Evolutionary conservation across 768 basidiomycete species (phyloP).

Genomic region (Podaxis mareebaensis): DNA sequence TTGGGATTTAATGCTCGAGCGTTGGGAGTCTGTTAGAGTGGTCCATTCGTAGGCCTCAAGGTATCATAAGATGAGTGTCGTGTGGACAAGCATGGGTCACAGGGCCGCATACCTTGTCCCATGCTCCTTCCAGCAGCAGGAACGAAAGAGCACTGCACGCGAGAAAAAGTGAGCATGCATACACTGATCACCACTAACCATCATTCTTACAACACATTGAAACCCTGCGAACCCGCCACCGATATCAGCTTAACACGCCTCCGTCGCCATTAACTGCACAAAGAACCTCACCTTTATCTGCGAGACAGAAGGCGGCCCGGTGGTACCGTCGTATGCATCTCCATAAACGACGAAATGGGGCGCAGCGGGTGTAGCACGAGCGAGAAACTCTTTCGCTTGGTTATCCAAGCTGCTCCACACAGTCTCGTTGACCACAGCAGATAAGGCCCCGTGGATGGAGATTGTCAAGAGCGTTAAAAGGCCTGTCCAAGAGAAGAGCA

Average conservation of each 20-base stretch:
- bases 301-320: constrained; percentile 48
- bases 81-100: background rate
- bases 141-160: constrained; percentile 47
- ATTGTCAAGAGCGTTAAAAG: constrained; percentile 2
- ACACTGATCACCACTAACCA: background rate
- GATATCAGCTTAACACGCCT: background rate
- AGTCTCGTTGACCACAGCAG: constrained; percentile 2
- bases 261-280: background rate
- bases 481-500: constrained; percentile 6
- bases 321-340: constrained; percentile 44
- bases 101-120: constrained; percentile 43
- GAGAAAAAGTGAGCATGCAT: background rate
- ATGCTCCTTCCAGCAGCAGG: constrained; percentile 54
- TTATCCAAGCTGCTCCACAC: constrained; percentile 26
- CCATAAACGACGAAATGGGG: constrained; percentile 53
- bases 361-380: constrained; percentile 41
- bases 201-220: constrained; percentile 53
- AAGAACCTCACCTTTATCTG: constrained; percentile 37
- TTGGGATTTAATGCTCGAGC: constrained; percentile 48
- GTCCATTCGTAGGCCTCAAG: constrained; percentile 56
- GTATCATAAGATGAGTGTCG: background rate
- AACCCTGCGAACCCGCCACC: constrained; percentile 41
- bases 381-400: constrained; percentile 32
- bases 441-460: constrained; percentile 1
- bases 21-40: constrained; percentile 41